Evolutionary conservation across 2,329 filamentous ascomycete genomes (phyloP).

Genomic region (Fusarium algeriense): DNA sequence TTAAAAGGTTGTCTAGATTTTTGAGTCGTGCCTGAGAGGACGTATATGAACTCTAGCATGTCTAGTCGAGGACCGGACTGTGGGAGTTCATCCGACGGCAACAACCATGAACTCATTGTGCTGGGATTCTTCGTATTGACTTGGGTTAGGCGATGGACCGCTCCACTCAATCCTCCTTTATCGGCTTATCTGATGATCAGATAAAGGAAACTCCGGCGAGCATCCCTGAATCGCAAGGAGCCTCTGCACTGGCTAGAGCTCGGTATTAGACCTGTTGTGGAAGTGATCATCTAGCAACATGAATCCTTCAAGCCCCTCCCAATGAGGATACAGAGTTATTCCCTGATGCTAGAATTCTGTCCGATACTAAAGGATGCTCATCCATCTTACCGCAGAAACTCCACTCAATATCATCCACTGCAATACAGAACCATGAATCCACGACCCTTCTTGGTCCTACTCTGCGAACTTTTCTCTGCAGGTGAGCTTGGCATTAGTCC

Average conservation of each 20-base stretch:
- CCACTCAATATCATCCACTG: conserved; percentile 15
- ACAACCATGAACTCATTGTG: background rate
- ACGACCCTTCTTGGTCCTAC: background rate
- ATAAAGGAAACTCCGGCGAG: conserved; percentile 20
- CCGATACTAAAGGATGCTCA: conserved; percentile 14
- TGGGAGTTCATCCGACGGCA: background rate
- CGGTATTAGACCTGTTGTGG: conserved; percentile 1
- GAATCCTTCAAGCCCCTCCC: background rate
- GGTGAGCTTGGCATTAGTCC: conserved; percentile 30
- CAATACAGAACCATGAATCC: conserved; percentile 1
- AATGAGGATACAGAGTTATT: conserved; percentile 2
- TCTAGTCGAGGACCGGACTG: background rate
- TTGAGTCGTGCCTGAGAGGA: background rate
- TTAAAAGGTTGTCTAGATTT: background rate
- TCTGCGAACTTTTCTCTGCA: background rate
- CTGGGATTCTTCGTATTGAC: background rate
- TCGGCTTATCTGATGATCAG: conserved; percentile 39
- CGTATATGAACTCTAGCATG: background rate
- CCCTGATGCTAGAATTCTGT: background rate
- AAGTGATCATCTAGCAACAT: conserved; percentile 14
- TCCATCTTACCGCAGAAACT: conserved; percentile 17
- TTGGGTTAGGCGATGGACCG: background rate
- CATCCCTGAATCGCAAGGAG: conserved; percentile 21
- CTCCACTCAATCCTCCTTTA: conserved; percentile 2
- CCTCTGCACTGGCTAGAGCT: conserved; percentile 8